These are phyloP conservation scores for Papiliotrema fonsecae DNA, from an alignment of 1,284 basidiomycete species.

Conservation along the genomic window DNA sequence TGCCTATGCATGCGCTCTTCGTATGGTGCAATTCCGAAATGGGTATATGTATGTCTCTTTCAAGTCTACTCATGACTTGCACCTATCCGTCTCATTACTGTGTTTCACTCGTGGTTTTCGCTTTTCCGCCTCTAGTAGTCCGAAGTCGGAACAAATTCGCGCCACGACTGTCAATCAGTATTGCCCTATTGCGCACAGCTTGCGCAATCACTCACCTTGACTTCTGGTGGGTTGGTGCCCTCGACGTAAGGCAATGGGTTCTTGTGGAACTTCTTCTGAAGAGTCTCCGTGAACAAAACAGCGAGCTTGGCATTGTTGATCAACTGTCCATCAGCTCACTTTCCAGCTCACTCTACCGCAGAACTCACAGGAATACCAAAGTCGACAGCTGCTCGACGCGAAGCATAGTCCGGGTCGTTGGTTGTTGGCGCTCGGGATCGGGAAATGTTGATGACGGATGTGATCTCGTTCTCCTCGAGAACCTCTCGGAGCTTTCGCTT, in stretches of 20 bases:
- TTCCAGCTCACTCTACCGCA: slow-evolving; percentile 9
- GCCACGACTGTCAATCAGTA: slow-evolving; percentile 58
- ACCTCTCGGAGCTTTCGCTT: slow-evolving; percentile 85
- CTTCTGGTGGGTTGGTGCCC: slow-evolving; percentile 87
- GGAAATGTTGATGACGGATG: slow-evolving; percentile 91
- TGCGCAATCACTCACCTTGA: slow-evolving; percentile 51
- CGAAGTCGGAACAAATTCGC: slow-evolving; percentile 63
- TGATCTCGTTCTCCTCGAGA: slow-evolving; percentile 86
- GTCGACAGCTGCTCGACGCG: slow-evolving; percentile 84
- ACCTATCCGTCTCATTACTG: neutral
- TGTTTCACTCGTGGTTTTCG: neutral
- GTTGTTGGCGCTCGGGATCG: slow-evolving; percentile 71
- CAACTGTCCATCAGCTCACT: slow-evolving; percentile 55
- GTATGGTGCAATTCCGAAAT: neutral
- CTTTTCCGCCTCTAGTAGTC: slow-evolving; percentile 2
- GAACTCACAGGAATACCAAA: slow-evolving; percentile 60
- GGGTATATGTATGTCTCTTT: neutral
- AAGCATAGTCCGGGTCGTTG: slow-evolving; percentile 94
- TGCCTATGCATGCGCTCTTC: too few species aligned
- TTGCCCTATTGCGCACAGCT: neutral
- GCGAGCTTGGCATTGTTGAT: slow-evolving; percentile 90
- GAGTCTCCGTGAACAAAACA: slow-evolving; percentile 82
- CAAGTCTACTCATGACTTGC: neutral
- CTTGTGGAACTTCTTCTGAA: slow-evolving; percentile 80
- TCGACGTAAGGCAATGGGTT: slow-evolving; percentile 79